Evolutionary conservation across 1,139 yeast species (phyloP), one percentile per base, ranked within the genome.

Genomic region (Kodamaea fungicola): DNA sequence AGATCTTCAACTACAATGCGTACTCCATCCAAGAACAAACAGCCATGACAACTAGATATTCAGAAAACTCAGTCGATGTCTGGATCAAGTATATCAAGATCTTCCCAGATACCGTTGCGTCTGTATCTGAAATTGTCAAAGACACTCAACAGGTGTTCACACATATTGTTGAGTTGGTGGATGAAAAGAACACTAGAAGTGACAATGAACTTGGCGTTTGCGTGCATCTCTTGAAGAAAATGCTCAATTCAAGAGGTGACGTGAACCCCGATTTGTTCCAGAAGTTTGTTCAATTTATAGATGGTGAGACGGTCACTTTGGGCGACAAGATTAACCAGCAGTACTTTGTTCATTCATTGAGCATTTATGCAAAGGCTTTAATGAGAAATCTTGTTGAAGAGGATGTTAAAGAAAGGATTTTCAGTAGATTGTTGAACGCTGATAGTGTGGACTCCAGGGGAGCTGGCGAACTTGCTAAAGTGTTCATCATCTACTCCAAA

Each of bases 401-500:
- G 3, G 59, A 45, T 1, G 35, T 54, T 1, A 62, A 62, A 28
- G 57, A 59, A 2, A 42, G 49, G 1, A 52, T 85, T 1, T 74
- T 83, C 41, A 62, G 69, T 0, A 51, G 57, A 0, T 38, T 84
- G 13, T 47, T 77, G 2, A 46, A 56, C 2, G 55, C 75, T 3
- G 60, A 62, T 3, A 62, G 62, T 0, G 54, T 79, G 7, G 67
- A 65, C 30, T 65, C 72, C 12, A 63, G 71, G 28, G 59, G 77
- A 2, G 82, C 83, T 0, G 47, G 73, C 2, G 72, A 79, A 0
- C 56, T 79, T 2, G 67, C 78, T 8, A 65, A 80, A 28, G 50
- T 83, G 1, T 55, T 84, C 39, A 68, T 80, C 0, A 53, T 82
- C 8, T 76, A 72, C 44, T 69, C 87, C 7, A 64, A 71, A 28